A percentile compares a stretch with the other conserved stretches of the same genome.
Evolutionary conservation across 176 grass and related monocot species (phyloP).

Genomic region (Areca catechu): DNA sequence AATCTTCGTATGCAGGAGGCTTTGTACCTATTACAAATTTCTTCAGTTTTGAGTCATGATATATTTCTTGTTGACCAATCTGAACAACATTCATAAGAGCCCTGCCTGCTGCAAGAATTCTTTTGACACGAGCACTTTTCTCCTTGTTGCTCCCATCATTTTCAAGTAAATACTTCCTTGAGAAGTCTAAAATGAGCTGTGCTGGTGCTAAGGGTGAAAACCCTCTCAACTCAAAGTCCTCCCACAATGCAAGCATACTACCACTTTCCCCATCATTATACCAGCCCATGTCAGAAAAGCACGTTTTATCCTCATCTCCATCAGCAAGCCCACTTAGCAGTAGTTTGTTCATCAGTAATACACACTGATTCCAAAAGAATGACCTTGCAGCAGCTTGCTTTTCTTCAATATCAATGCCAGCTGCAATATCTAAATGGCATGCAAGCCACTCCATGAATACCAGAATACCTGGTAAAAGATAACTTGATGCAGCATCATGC

Average conservation of each 20-base stretch:
- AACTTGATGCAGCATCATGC: constrained; percentile 55
- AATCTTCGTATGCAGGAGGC: constrained; percentile 33
- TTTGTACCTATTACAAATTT: constrained; percentile 55
- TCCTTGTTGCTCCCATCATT: constrained; percentile 57
- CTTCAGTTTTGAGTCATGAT: constrained; percentile 48
- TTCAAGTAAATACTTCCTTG: constrained; percentile 42
- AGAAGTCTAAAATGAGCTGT: constrained; percentile 83
- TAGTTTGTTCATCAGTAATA: constrained; percentile 75
- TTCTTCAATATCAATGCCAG: constrained; percentile 48
- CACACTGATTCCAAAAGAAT: constrained; percentile 87
- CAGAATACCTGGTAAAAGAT: constrained; percentile 60
- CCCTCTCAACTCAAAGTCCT: constrained; percentile 90
- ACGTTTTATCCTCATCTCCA: constrained; percentile 52
- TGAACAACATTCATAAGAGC: constrained; percentile 47
- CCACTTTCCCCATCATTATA: constrained; percentile 74
- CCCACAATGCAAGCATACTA: constrained; percentile 69
- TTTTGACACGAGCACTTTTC: constrained; percentile 51
- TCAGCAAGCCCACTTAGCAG: constrained; percentile 51
- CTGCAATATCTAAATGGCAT: constrained; percentile 54
- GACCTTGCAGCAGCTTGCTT: constrained; percentile 54
- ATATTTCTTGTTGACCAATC: constrained; percentile 58
- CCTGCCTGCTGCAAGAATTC: constrained; percentile 64
- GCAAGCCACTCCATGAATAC: constrained; percentile 90
- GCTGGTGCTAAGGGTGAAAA: constrained; percentile 71
- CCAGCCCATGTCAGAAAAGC: constrained; percentile 64